A percentile compares a stretch with the other conserved stretches of the same genome.
These are phyloP conservation scores for Xylaria curta DNA, from an alignment of 495 filamentous ascomycete genomes.

Conservation along the genomic window DNA sequence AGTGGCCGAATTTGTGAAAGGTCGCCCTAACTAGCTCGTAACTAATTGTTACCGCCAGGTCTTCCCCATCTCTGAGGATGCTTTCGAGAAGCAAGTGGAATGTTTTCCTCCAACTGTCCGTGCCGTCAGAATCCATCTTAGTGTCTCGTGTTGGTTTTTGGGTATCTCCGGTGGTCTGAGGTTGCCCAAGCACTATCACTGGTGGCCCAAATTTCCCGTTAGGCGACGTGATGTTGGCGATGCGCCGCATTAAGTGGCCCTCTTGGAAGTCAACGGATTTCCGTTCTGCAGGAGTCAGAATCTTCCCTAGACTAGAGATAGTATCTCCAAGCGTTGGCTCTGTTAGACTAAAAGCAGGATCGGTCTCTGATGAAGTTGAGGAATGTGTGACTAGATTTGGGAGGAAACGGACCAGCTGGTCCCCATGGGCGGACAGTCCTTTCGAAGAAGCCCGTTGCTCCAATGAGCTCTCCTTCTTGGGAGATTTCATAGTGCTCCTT, in stretches of 20 bases:
- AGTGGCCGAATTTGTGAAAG: conserved; percentile 44
- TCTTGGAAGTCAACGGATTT: conserved; percentile 39
- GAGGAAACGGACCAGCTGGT: conserved; percentile 32
- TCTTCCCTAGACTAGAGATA: conserved; percentile 36
- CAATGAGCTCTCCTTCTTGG: not conserved
- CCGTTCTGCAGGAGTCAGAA: conserved; percentile 30
- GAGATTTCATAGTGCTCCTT: not conserved
- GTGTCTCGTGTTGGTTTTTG: conserved; percentile 5
- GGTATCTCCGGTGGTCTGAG: not conserved
- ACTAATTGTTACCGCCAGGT: conserved; percentile 51
- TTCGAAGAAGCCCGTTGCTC: not conserved
- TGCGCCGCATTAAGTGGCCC: conserved; percentile 42
- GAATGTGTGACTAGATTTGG: conserved; percentile 44
- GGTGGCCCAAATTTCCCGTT: conserved; percentile 48
- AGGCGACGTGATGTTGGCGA: conserved; percentile 45
- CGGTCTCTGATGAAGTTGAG: conserved; percentile 31
- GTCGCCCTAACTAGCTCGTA: conserved; percentile 48
- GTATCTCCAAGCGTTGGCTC: conserved; percentile 34
- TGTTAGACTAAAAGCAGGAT: conserved; percentile 43
- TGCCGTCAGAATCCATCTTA: conserved; percentile 27
- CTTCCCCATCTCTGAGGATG: conserved; percentile 52
- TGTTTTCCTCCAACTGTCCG: conserved; percentile 49
- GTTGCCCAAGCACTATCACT: conserved; percentile 38
- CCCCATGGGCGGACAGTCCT: not conserved
- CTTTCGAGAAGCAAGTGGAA: conserved; percentile 54